Percentiles rank a stretch among this genome's conserved stretches.
Evolutionary conservation across 306 rosid species (phyloP).

Genomic region (Pyrus communis): DNA sequence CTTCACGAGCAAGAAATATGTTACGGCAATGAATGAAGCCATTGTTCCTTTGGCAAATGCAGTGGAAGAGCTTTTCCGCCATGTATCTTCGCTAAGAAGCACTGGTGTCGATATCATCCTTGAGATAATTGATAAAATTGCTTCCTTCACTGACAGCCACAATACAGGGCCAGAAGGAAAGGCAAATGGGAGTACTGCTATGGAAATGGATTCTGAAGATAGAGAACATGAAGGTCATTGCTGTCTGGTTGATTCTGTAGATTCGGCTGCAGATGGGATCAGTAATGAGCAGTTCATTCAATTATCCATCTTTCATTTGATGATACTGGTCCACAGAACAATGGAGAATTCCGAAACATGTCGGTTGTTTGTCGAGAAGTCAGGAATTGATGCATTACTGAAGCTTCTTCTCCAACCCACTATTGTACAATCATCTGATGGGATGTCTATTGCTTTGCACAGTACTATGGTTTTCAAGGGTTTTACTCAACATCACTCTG

Average conservation of each 20-base stretch:
- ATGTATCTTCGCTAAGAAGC: conserved; percentile 77
- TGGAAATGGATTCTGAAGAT: conserved; percentile 83
- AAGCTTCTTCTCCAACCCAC: conserved; percentile 69
- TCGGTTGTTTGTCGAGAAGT: conserved; percentile 88
- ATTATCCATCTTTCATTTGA: conserved; percentile 75
- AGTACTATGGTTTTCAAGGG: conserved; percentile 98
- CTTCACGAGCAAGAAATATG: conserved; percentile 76
- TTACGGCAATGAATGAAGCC: conserved; percentile 82
- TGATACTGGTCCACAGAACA: conserved; percentile 89
- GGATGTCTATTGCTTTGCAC: conserved; percentile 91
- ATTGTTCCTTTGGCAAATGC: conserved; percentile 90
- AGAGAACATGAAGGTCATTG: conserved; percentile 46
- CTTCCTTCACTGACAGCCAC: conserved; percentile 52
- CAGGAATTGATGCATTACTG: conserved; percentile 81
- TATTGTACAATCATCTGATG: conserved; percentile 85
- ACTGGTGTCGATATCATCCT: conserved; percentile 82
- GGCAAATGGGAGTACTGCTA: conserved; percentile 53
- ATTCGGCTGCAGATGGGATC: conserved; percentile 58
- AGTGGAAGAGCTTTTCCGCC: conserved; percentile 94
- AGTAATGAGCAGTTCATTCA: conserved; percentile 64
- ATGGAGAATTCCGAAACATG: conserved; percentile 95
- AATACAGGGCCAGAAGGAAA: conserved; percentile 47
- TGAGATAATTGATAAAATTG: conserved; percentile 66
- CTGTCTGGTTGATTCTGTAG: conserved; percentile 39
- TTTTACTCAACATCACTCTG: conserved; percentile 89